A percentile compares a stretch with the other conserved stretches of the same genome.
Evolutionary conservation across 2,329 filamentous ascomycete genomes (phyloP).

Genomic region (Cladosporium cucumerinum): DNA sequence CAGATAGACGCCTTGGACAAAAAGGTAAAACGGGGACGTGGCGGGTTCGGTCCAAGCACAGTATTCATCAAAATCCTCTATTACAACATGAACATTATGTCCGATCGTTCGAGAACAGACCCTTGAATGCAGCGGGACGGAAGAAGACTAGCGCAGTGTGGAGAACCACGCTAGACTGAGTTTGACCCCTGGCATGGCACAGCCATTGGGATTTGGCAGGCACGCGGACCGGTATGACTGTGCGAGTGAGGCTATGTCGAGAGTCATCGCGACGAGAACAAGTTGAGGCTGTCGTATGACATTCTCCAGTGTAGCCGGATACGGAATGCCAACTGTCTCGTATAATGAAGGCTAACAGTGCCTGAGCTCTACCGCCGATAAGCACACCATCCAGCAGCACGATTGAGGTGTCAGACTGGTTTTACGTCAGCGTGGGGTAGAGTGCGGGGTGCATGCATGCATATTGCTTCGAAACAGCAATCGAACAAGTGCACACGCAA

Average conservation of each 20-base stretch:
- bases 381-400: not conserved
- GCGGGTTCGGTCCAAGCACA: not conserved
- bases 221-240: not conserved
- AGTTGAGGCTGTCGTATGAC: not conserved
- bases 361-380: not conserved
- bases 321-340: not conserved
- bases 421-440: slow-evolving; percentile 1
- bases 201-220: not conserved
- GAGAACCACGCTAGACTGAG: not conserved
- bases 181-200: not conserved
- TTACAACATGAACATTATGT: not conserved
- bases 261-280: not conserved
- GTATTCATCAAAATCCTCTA: not conserved
- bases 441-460: not conserved
- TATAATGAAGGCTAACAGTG: not conserved
- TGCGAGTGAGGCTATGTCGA: not conserved
- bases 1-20: not conserved
- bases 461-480: not conserved
- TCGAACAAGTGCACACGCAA: not conserved
- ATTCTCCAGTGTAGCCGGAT: not conserved
- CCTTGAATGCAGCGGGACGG: not conserved
- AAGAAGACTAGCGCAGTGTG: not conserved
- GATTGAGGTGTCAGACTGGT: not conserved
- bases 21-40: not conserved
- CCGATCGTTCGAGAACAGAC: not conserved